Percentiles rank a stretch among this genome's conserved stretches.
phyloP scores from a whole-genome alignment of 225 moss, liverwort and hornwort species.

The Rhytidiadelphus loreus region DNA sequence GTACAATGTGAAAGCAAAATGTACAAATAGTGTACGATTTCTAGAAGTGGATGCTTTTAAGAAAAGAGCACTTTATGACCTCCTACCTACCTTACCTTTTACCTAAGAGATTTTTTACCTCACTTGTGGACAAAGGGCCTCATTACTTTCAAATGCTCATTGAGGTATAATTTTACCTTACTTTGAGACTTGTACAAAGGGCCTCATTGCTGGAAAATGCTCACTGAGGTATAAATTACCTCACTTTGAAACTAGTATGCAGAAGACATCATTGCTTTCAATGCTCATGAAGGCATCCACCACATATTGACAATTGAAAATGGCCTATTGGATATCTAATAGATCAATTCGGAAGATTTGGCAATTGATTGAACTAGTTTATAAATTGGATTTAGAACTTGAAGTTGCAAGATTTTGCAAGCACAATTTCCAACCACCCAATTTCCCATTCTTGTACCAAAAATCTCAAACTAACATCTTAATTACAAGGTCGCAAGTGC shows the following conservation, averaged over 20 bases:
- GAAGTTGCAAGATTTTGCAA: not conserved
- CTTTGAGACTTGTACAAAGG: no score
- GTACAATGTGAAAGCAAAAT: not conserved
- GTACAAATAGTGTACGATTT: not conserved
- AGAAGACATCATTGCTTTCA: not conserved
- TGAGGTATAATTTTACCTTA: not conserved
- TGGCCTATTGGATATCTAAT: not conserved
- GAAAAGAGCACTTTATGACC: fast-evolving
- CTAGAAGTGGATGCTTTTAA: not conserved
- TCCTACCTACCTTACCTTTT: not conserved
- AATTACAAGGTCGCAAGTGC: no score
- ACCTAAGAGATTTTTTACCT: not conserved
- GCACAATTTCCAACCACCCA: not conserved
- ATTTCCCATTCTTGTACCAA: not conserved
- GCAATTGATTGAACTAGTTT: not conserved
- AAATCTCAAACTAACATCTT: not conserved
- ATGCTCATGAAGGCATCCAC: not conserved
- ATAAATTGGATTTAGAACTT: not conserved
- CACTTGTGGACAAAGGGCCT: no score
- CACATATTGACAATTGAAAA: no score
- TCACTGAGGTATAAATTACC: not conserved
- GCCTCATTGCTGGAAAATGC: not conserved
- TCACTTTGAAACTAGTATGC: no score
- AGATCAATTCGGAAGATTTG: not conserved
- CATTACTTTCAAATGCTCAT: not conserved